Percentiles rank a stretch among this genome's conserved stretches.
Conservation (phyloP, 78 protist genomes). For the Chrysochromulina tobinii region DNA sequence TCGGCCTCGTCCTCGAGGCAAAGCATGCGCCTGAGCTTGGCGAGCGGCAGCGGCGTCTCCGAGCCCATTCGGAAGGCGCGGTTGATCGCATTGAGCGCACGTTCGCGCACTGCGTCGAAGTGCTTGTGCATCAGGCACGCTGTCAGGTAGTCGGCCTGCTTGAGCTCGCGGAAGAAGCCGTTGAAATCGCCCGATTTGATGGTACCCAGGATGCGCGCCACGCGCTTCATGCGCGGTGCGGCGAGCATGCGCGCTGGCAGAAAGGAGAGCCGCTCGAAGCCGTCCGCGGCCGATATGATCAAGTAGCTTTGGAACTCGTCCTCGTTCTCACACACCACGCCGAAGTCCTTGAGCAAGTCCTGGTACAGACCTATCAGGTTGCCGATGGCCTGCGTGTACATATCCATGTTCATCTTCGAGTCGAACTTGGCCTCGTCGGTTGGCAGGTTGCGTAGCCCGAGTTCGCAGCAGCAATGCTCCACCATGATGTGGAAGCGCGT, state of each 20-base stretch:
- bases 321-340: not conserved
- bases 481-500: conserved; percentile 16
- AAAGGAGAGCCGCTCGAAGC: not conserved
- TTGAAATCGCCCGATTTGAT: not conserved
- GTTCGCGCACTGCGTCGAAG: not conserved
- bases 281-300: not conserved
- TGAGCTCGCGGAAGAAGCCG: not conserved
- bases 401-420: conserved; percentile 12
- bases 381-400: not conserved
- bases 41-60: not conserved
- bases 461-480: conserved; percentile 18
- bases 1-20: not conserved
- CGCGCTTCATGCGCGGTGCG: not conserved
- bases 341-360: not conserved
- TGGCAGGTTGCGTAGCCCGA: not conserved
- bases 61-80: not conserved
- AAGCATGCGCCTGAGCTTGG: not conserved
- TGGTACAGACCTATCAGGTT: not conserved
- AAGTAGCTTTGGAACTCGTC: not conserved
- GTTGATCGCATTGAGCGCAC: not conserved
- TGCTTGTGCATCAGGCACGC: not conserved
- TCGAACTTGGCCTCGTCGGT: not conserved
- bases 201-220: not conserved
- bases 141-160: not conserved
- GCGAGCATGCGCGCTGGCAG: not conserved